A percentile compares a stretch with the other conserved stretches of the same genome.
These are phyloP conservation scores for Adansonia digitata DNA, from an alignment of 345 rosid genomes.

Conservation along the genomic window DNA sequence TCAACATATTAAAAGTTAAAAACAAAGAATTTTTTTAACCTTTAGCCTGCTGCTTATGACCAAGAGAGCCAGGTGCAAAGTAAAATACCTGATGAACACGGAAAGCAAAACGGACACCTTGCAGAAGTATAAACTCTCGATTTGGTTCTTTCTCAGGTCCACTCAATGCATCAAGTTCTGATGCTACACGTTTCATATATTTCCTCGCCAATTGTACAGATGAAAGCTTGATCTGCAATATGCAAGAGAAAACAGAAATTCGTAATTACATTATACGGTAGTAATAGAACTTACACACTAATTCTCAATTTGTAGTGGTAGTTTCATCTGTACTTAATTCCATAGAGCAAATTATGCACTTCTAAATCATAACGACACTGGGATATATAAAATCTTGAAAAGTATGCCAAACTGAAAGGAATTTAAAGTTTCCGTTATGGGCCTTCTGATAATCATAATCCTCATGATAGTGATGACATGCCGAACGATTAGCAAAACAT, in stretches of 20 bases:
- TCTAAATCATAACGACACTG: neutral
- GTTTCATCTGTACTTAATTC: neutral
- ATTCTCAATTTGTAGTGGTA: neutral
- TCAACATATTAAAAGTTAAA: neutral
- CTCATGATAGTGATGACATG: neutral
- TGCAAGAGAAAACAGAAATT: neutral
- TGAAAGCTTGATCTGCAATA: constrained; percentile 82
- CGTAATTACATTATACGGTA: neutral
- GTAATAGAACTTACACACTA: neutral
- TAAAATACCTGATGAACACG: constrained; percentile 87
- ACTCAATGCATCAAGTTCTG: constrained; percentile 71
- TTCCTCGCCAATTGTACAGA: constrained; percentile 91
- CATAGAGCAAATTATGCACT: neutral
- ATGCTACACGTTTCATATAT: constrained; percentile 91
- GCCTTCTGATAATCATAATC: neutral
- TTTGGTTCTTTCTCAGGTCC: constrained; percentile 88
- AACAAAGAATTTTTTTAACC: neutral
- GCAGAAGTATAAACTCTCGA: constrained; percentile 88
- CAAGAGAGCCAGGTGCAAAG: neutral
- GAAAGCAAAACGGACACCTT: constrained; percentile 93
- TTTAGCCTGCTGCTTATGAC: neutral
- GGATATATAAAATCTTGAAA: neutral
- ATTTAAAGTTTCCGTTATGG: neutral
- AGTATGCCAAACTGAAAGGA: neutral
- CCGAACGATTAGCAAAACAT: neutral